Conservation (phyloP, 768 basidiomycete genomes). For the Ephemerocybe angulata region DNA sequence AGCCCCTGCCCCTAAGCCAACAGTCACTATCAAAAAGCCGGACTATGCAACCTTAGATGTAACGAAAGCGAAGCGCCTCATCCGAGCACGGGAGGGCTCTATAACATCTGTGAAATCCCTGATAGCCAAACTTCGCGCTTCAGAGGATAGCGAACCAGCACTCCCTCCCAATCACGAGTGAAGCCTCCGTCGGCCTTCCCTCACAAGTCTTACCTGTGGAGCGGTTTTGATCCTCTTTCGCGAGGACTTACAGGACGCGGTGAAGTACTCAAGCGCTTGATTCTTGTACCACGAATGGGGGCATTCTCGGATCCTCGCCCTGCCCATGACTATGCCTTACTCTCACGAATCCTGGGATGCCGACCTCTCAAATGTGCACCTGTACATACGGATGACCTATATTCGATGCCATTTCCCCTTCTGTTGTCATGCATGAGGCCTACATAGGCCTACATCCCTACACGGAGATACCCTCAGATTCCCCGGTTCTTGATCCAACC, state of each 20-base stretch:
- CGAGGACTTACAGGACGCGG: too few species aligned
- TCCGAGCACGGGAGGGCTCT: conserved; percentile 66
- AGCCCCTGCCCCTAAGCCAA: conserved; percentile 5
- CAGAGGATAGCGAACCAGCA: neutral
- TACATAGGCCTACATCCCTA: too few species aligned
- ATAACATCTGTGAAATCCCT: conserved; percentile 58
- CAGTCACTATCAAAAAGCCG: conserved; percentile 21
- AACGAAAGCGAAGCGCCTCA: conserved; percentile 60
- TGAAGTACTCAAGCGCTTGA: too few species aligned
- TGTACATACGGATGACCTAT: neutral
- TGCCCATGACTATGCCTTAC: neutral
- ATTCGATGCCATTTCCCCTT: neutral
- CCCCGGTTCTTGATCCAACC: too few species aligned
- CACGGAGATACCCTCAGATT: too few species aligned
- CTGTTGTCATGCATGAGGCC: neutral
- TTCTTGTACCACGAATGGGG: neutral
- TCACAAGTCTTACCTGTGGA: too few species aligned
- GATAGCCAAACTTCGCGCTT: conserved; percentile 27
- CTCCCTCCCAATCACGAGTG: neutral
- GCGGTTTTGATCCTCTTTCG: too few species aligned
- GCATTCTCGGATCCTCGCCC: neutral
- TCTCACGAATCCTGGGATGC: neutral
- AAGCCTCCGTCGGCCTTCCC: too few species aligned
- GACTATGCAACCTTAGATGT: conserved; percentile 60
- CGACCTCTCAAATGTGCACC: neutral